Evolutionary conservation across 495 filamentous ascomycete species (phyloP).

Genomic region (Sphaerosporella brunnea): DNA sequence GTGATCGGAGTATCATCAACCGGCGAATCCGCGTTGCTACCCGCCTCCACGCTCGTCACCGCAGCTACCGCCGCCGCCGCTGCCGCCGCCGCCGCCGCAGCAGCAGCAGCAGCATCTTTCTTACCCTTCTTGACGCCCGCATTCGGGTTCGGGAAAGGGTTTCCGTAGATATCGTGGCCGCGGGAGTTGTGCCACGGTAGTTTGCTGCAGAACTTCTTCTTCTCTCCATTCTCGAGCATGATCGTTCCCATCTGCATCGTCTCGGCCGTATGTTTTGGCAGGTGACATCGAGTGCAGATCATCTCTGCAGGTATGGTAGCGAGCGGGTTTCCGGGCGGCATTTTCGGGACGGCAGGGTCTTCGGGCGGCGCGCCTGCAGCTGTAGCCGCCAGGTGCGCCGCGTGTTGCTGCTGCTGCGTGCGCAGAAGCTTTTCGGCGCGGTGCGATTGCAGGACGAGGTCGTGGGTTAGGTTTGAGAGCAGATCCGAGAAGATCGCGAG

Average conservation of each 20-base stretch:
- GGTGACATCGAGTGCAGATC: constrained; percentile 21
- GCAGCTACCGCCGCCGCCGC: constrained; percentile 1
- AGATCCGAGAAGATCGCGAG: constrained; percentile 29
- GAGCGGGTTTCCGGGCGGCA: constrained; percentile 15
- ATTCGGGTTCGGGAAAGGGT: constrained; percentile 21
- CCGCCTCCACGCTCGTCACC: constrained; percentile 11
- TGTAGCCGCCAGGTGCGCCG: constrained; percentile 1
- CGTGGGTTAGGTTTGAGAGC: constrained; percentile 31
- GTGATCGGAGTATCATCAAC: constrained; percentile 10
- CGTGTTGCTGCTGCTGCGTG: constrained; percentile 18
- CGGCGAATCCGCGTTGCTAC: constrained; percentile 1
- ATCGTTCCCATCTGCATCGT: constrained; percentile 8
- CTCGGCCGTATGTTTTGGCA: constrained; percentile 14
- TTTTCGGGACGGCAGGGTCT: constrained; percentile 1
- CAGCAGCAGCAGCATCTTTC: background rate
- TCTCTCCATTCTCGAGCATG: constrained; percentile 1
- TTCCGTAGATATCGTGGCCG: constrained; percentile 24
- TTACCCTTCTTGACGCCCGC: constrained; percentile 11
- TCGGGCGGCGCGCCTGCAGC: background rate
- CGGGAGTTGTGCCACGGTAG: constrained; percentile 17
- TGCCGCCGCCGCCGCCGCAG: constrained; percentile 3
- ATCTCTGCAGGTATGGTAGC: constrained; percentile 17
- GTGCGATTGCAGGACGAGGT: constrained; percentile 29
- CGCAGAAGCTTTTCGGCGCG: constrained; percentile 32
- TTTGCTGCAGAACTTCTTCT: constrained; percentile 23